Evolutionary conservation across 352 stramenopile species (phyloP).

Genomic region (Phytophthora sp.): DNA sequence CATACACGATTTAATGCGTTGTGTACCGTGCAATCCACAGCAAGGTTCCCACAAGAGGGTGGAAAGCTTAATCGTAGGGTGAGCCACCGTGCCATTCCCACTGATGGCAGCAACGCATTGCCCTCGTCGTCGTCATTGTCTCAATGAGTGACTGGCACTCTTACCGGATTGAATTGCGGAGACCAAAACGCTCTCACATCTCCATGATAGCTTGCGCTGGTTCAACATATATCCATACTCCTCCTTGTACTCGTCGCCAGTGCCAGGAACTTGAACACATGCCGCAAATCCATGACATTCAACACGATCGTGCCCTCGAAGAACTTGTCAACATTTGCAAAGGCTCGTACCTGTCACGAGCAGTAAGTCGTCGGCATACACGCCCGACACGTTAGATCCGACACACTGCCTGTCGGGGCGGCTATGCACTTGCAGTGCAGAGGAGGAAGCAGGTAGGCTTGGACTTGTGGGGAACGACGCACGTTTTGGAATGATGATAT

Average conservation of each 20-base stretch:
- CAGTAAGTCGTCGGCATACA: slow-evolving; percentile 44
- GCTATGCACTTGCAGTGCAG: no score
- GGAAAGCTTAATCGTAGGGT: background rate
- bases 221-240: background rate
- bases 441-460: no score
- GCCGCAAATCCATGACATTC: slow-evolving; percentile 23
- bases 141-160: background rate
- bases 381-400: slow-evolving; percentile 22
- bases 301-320: slow-evolving; percentile 24
- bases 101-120: background rate
- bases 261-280: slow-evolving; percentile 33
- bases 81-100: background rate
- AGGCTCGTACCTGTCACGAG: slow-evolving; percentile 18
- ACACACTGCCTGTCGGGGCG: no score
- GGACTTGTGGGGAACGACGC: no score
- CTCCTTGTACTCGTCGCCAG: slow-evolving; percentile 2
- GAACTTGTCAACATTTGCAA: slow-evolving; percentile 1
- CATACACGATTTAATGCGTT: background rate
- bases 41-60: background rate
- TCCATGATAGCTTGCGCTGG: background rate
- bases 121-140: background rate
- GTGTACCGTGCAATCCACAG: slow-evolving; percentile 3
- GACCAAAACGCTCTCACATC: background rate
- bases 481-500: no score
- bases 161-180: background rate